phyloP scores from a whole-genome alignment of 2,329 filamentous ascomycete species.

The Dissoconium aciculare region DNA sequence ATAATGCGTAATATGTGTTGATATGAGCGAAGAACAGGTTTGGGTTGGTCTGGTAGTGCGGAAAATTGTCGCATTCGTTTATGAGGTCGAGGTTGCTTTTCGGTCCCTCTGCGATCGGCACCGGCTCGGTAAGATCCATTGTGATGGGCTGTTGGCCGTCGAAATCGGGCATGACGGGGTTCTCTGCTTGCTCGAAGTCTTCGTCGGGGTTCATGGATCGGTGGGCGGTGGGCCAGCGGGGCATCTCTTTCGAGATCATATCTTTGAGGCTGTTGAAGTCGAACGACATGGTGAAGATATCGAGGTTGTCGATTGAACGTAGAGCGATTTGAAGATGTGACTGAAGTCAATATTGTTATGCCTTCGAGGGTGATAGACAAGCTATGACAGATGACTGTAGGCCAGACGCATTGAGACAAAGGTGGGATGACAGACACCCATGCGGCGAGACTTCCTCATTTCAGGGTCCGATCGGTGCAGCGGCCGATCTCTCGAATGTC shows the following conservation, averaged over 20 bases:
- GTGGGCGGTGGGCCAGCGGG: slow-evolving; percentile 14
- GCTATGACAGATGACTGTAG: too few species aligned
- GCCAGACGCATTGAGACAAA: too few species aligned
- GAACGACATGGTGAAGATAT: slow-evolving; percentile 18
- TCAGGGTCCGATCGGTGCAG: too few species aligned
- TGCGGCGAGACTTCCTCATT: too few species aligned
- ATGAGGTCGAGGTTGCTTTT: slow-evolving; percentile 40
- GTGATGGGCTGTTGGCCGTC: slow-evolving; percentile 9
- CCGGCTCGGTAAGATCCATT: slow-evolving; percentile 17
- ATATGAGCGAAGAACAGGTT: slow-evolving; percentile 36
- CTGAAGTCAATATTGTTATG: too few species aligned
- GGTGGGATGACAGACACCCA: too few species aligned
- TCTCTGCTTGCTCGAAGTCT: slow-evolving; percentile 8
- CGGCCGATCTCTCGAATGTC: too few species aligned
- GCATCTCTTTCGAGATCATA: slow-evolving; percentile 20
- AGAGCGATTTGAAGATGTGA: too few species aligned
- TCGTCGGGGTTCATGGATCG: slow-evolving; percentile 12
- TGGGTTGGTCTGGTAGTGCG: slow-evolving; percentile 51
- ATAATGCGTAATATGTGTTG: slow-evolving; percentile 45
- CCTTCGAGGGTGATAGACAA: too few species aligned
- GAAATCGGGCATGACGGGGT: not conserved
- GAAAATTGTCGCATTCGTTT: slow-evolving; percentile 52
- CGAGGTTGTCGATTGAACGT: too few species aligned
- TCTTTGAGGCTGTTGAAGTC: slow-evolving; percentile 20
- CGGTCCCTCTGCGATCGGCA: slow-evolving; percentile 18